Base-by-base conservation (phyloP, 257 asterid genomes). In the Marsdenia floribunda region DNA sequence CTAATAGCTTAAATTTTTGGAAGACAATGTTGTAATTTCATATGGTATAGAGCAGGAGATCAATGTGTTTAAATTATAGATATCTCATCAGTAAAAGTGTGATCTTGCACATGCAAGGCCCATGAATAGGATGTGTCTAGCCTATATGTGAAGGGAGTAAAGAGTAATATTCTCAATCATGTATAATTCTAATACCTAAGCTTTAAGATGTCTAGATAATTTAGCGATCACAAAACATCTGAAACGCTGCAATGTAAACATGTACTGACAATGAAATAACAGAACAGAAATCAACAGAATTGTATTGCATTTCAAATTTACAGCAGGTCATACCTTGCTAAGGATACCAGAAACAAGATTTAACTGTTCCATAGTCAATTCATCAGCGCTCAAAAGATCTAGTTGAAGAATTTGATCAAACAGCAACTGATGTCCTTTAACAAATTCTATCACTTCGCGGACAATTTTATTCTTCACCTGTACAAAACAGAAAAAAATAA, bases 391-490 rank as follows among this genome's bases (percentile, higher is more conserved):
- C n/a, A 84, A 89, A 78, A 90, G 77, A 81, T 89, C 93, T 85
- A 84, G 96, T 77, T 75, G 91, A 59, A 94, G 90, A 82, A 94
- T 86, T 84, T 92, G 97, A 83, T 94, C 99, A 85, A 94, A 89
- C 76, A 90, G 88, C 80, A 81, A 77, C 86, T 83, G 96, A 86
- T 90, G 93, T 58, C 93, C 88, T 86, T 85, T 88, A 60, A 92
- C 82, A 82, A 92, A 92, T 53, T 88, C 96, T 26, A 92, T 74
- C 76, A 90, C 87, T 85, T 89, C 99, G 61, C 96, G 99, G 18
- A 89, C 99, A 75, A 94, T 86, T 84, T 90, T 89, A 80, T 94
- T 94, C 84, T 90, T 92, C 84, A 94, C 97, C 99, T 94, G 81
- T 73, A 57, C 19, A 72, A 64, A 40, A n/a, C 21, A 24, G 18